phyloP scores from a whole-genome alignment of 768 basidiomycete species.

The Leccinum ochraceum region DNA sequence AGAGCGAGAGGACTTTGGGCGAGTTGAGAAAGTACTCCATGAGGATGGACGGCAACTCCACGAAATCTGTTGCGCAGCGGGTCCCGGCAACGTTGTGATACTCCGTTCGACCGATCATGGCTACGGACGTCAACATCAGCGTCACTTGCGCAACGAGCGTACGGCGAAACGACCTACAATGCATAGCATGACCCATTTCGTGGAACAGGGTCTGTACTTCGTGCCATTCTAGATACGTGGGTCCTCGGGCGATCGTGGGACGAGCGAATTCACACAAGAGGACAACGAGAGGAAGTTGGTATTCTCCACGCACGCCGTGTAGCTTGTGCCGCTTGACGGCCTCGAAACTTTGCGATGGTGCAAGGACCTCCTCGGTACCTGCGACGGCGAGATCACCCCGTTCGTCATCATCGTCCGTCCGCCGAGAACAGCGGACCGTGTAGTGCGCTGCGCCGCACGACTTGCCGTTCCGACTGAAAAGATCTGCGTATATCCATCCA shows the following conservation, averaged over 20 bases:
- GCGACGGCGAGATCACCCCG: conserved; percentile 52
- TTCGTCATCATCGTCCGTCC: conserved; percentile 90
- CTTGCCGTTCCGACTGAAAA: conserved; percentile 85
- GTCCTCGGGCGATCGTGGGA: conserved; percentile 58
- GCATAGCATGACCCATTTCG: conserved; percentile 99
- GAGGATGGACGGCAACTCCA: conserved; percentile 95
- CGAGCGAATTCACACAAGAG: conserved; percentile 84
- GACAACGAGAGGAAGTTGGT: conserved; percentile 90
- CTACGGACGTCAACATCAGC: conserved; percentile 41
- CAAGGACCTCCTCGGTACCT: conserved; percentile 43
- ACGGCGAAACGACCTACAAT: conserved; percentile 67
- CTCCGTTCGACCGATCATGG: conserved; percentile 97
- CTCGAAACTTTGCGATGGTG: conserved; percentile 63
- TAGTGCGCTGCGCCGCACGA: conserved; percentile 94
- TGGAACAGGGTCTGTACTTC: conserved; percentile 95
- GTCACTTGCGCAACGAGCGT: conserved; percentile 1
- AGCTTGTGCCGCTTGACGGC: conserved; percentile 58
- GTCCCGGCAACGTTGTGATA: conserved; percentile 98
- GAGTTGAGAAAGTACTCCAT: conserved; percentile 98
- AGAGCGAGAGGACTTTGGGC: conserved; percentile 77
- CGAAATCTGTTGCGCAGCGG: conserved; percentile 97
- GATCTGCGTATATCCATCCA: conserved; percentile 94
- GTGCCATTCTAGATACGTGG: conserved; percentile 84
- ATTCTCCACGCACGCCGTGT: conserved; percentile 65
- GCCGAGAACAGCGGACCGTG: conserved; percentile 91